Conservation (phyloP, 371 early-diverging fungal genomes). For the Rhizomucor pusillus region DNA sequence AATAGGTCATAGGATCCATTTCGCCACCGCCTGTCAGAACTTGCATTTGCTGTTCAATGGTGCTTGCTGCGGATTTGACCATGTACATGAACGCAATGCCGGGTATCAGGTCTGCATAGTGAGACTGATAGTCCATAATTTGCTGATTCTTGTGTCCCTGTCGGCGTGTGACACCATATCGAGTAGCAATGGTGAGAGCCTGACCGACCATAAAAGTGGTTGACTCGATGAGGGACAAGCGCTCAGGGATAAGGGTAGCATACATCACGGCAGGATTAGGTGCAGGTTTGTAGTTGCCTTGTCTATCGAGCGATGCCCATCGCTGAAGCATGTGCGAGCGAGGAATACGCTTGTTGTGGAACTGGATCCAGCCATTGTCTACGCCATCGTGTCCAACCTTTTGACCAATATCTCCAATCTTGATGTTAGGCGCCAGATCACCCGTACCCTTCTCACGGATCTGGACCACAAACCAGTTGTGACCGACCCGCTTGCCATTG, state of each 20-base stretch:
- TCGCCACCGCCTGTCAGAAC: conserved; percentile 37
- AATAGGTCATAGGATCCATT: conserved; percentile 42
- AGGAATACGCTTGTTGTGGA: conserved; percentile 83
- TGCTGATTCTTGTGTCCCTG: conserved; percentile 67
- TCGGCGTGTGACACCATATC: conserved; percentile 67
- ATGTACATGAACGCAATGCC: conserved; percentile 61
- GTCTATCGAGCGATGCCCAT: conserved; percentile 60
- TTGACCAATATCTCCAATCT: conserved; percentile 84
- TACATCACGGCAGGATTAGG: conserved; percentile 61
- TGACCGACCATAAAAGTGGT: conserved; percentile 44
- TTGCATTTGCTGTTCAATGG: conserved; percentile 26
- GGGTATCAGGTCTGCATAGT: conserved; percentile 58
- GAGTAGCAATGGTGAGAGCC: conserved; percentile 61
- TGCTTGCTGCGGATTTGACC: conserved; percentile 15
- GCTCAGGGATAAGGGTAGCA: conserved; percentile 67
- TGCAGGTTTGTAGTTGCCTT: conserved; percentile 59
- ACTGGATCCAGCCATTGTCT: conserved; percentile 95
- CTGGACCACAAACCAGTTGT: conserved; percentile 85
- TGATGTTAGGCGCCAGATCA: conserved; percentile 72
- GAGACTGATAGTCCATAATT: conserved; percentile 70
- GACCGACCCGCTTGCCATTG: conserved; percentile 65
- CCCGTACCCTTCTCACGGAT: conserved; percentile 75
- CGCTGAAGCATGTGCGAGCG: conserved; percentile 77
- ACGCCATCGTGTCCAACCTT: conserved; percentile 80
- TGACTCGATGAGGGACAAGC: conserved; percentile 46